Conservation (phyloP, 1,139 yeast genomes). For the Magnusiomyces paraingens region DNA sequence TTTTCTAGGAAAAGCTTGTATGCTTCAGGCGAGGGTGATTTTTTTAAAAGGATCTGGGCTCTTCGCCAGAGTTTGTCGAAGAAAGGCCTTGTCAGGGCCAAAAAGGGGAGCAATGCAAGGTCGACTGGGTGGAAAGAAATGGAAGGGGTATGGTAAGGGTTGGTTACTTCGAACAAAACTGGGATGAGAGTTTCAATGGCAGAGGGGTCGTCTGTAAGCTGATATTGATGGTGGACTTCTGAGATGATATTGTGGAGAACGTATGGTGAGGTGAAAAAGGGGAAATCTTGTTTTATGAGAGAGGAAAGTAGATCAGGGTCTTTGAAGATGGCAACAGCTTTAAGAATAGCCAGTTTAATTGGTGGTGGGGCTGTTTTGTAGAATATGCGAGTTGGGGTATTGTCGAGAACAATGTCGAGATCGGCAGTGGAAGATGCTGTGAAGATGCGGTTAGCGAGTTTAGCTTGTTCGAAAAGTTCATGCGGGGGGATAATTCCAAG, state of each 20-base stretch:
- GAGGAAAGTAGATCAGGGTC: background rate
- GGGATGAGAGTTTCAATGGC: background rate
- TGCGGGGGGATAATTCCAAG: background rate
- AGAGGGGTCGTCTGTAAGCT: background rate
- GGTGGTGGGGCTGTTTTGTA: background rate
- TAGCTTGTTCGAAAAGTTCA: background rate
- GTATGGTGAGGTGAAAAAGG: background rate
- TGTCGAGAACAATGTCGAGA: background rate
- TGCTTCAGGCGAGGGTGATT: background rate
- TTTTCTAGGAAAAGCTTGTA: background rate
- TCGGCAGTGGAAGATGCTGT: background rate
- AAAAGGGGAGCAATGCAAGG: background rate
- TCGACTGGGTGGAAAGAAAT: background rate
- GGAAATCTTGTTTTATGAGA: background rate
- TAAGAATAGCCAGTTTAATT: background rate
- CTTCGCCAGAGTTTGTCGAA: background rate
- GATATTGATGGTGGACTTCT: constrained; percentile 1
- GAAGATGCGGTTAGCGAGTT: background rate
- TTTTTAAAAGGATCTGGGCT: background rate
- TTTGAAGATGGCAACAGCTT: background rate
- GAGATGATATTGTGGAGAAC: background rate
- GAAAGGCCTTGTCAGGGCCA: background rate
- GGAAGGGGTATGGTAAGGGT: background rate
- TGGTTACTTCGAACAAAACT: background rate
- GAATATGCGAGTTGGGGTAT: background rate